Evolutionary conservation across 257 asterid species (phyloP).

Genomic region (Przewalskia tangutica): DNA sequence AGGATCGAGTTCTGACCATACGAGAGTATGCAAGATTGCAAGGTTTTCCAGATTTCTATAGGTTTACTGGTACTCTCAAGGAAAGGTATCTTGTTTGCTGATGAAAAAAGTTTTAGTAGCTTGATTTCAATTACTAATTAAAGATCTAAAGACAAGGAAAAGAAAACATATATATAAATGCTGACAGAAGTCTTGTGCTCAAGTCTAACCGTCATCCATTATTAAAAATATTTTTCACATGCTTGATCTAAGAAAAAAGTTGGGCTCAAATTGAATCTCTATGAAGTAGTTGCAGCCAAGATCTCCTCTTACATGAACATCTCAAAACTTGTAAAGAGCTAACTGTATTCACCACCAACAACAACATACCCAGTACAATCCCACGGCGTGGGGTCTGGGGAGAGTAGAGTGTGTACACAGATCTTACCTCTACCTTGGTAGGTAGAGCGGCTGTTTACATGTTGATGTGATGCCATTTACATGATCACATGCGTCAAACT

Average conservation of each 20-base stretch:
- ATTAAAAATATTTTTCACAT: too few relatives aligned
- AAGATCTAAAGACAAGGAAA: background rate
- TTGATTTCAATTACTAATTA: background rate
- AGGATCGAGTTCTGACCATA: slow-evolving; percentile 62
- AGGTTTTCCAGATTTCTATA: slow-evolving; percentile 82
- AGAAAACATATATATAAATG: background rate
- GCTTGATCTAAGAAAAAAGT: too few relatives aligned
- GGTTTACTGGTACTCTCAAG: slow-evolving; percentile 51
- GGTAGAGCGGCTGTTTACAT: too few relatives aligned
- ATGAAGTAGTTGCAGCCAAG: background rate
- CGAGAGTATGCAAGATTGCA: slow-evolving; percentile 81
- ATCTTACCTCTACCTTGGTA: too few relatives aligned
- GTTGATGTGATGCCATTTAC: background rate
- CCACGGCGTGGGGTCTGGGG: too few relatives aligned
- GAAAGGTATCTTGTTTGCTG: slow-evolving; percentile 26
- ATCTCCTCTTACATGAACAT: background rate
- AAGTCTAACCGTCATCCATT: too few relatives aligned
- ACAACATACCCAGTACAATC: too few relatives aligned
- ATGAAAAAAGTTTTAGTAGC: background rate
- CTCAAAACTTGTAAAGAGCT: background rate
- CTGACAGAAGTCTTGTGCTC: background rate
- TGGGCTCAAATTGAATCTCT: background rate
- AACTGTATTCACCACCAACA: background rate
- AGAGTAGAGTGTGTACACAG: too few relatives aligned
- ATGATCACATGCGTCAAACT: background rate